Conservation (phyloP, 345 rosid genomes). For the Salix viminalis region DNA sequence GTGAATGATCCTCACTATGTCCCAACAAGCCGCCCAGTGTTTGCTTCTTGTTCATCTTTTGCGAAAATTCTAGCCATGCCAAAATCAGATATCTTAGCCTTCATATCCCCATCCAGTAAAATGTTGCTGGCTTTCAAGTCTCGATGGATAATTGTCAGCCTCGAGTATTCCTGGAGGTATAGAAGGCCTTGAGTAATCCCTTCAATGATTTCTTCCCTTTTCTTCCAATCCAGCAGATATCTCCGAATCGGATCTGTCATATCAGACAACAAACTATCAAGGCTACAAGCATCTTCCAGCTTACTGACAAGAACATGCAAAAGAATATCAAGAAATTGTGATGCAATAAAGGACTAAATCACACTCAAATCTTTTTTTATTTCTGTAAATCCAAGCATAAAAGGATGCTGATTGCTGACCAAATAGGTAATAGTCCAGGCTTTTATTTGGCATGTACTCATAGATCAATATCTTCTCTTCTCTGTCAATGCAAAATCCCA, state of each 20-base stretch:
- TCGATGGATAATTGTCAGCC: constrained; percentile 40
- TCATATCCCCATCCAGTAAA: constrained; percentile 35
- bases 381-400: background rate
- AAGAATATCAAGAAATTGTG: too few relatives aligned
- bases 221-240: constrained; percentile 29
- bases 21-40: constrained; percentile 33
- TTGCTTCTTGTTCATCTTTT: constrained; percentile 36
- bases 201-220: constrained; percentile 32
- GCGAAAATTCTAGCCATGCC: constrained; percentile 38
- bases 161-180: constrained; percentile 50
- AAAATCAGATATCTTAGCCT: constrained; percentile 46
- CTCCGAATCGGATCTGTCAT: constrained; percentile 20
- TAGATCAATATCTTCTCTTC: constrained; percentile 37
- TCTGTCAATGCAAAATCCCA: constrained; percentile 31
- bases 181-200: constrained; percentile 46
- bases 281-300: too few relatives aligned
- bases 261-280: too few relatives aligned
- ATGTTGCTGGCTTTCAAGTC: constrained; percentile 42
- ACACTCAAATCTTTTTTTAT: too few relatives aligned
- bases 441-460: background rate
- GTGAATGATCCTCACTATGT: constrained; percentile 28
- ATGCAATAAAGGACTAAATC: too few relatives aligned
- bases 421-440: constrained; percentile 33
- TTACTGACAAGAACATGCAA: background rate
- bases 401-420: constrained; percentile 11